Base-by-base conservation (phyloP, 2,329 filamentous ascomycete genomes). In the Phaeosphaeria sp. region DNA sequence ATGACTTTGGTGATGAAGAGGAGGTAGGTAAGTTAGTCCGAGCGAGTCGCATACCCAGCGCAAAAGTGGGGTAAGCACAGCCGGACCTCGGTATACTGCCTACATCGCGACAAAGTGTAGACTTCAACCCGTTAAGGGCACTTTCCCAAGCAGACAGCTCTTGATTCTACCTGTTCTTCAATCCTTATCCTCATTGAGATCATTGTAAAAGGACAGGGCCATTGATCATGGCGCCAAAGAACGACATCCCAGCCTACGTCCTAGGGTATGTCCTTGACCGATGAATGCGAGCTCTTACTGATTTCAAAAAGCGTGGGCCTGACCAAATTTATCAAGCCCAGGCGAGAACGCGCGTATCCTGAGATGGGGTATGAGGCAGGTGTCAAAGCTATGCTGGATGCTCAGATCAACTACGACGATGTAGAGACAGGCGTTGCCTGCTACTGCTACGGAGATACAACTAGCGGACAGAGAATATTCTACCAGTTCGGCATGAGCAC, bases 271-370 rank as follows among this genome's bases (percentile, higher is more conserved):
- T 27, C 25, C 25, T 8, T 8, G 8, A 27, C 25, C 25, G 8
- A 8, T 27, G 25, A 4, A 27, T 27, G 25, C 25, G 25, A 27
- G 25, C 5, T 8, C 4, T 27, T 27, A 27, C 25, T 27, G 25
- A 27, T 27, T 27, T 27, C 25, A 5, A 5, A 27, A 27, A 4
- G 25, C 82, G 94, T 98, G 65, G 94, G 94, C 80, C 93, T 98
- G 89, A 97, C 94, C 81, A 96, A 96, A 80, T 98, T 98, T 85
- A 93, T 97, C 87, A 97, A 97, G 83, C 93, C 93, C 25, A 87
- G 93, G 53, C 91, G 91, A 74, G 93, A 93, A 77, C 90, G 96
- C 63, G 91, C 95, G 79, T 97, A 97, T 81, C 92, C 92, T 6
- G 93, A 97, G 74, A 88, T 97, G 44, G 93, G 93, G 49, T 97